Percentiles rank a stretch among this genome's conserved stretches.
Conservation (phyloP, 441 rosid species). For the Syzygium malaccense region DNA sequence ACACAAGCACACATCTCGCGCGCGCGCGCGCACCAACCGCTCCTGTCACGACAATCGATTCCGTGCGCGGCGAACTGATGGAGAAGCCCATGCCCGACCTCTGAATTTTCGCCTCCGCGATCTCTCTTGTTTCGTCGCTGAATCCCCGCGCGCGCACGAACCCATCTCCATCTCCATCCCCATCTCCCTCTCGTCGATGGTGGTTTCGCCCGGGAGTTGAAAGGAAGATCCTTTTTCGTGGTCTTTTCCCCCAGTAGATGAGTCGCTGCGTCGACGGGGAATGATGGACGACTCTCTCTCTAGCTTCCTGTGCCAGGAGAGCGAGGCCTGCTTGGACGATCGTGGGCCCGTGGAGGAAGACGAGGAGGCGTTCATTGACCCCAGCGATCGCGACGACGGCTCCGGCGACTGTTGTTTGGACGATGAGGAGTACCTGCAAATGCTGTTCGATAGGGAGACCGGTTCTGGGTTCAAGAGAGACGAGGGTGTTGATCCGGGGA, state of each 20-base stretch:
- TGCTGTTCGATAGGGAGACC: constrained; percentile 32
- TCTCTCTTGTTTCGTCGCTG: not conserved
- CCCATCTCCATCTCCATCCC: not conserved
- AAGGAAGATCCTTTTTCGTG: not conserved
- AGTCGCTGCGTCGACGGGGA: not conserved
- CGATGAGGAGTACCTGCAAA: constrained; percentile 22
- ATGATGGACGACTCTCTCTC: constrained; percentile 26
- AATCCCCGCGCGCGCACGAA: not conserved
- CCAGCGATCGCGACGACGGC: not conserved
- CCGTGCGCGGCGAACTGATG: not conserved
- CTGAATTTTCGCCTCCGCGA: not conserved
- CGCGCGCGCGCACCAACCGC: not conserved
- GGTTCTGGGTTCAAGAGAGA: constrained; percentile 15
- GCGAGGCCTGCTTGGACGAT: constrained; percentile 5
- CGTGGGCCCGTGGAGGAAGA: constrained; percentile 2
- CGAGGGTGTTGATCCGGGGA: constrained; percentile 7
- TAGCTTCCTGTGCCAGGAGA: constrained; percentile 32
- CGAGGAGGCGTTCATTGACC: not conserved
- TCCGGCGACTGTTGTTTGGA: not conserved
- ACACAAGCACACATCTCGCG: not conserved
- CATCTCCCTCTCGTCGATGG: constrained; percentile 2
- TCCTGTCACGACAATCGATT: not conserved
- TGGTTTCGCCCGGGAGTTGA: constrained; percentile 1
- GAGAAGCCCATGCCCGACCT: not conserved
- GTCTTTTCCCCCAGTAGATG: not conserved